Base-by-base conservation (phyloP, 306 rosid genomes). In the Urtica urens region DNA sequence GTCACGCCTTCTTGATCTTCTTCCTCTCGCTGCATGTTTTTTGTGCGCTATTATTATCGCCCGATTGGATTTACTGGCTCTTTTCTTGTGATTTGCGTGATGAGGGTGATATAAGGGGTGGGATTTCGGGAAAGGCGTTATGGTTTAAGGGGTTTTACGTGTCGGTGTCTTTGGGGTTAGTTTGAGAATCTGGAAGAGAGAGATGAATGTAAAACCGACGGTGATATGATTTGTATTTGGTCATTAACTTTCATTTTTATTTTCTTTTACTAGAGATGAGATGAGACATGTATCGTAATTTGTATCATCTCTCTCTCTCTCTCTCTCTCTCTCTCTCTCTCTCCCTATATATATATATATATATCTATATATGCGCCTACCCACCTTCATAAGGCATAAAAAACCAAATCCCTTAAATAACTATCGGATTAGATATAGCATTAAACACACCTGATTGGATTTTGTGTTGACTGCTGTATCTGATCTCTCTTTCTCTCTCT, bases 221-320 rank as follows among this genome's bases (percentile, higher is more conserved):
- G 79, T 66, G 49, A 57, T 35, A 3, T 35, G 40, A n/a, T 35
- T 4, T 35, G n/a, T 35, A 35, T 35, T 9, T 35, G 40, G n/a
- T 13, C 40, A 10, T 3, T 7, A 7, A 35, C 4, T 35, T 13
- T 10, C n/a, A 13, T 35, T 7, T 8, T 31, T 8, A 35, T 35
- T 16, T 35, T 23, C 59, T 66, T 76, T 68, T 65, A 69, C 50
- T n/a, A n/a, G n/a, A n/a, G n/a, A n/a, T n/a, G n/a, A n/a, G n/a
- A 42, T 41, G 46, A n/a, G 39, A 10, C 6, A 19, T 46, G 25
- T 25, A 25, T 46, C 50, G 41, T 45, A 42, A n/a, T n/a, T 60
- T 67, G 19, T 54, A 49, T 4, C 4, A 28, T 62, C 15, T 17
- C 17, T n/a, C n/a, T n/a, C n/a, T n/a, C n/a, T n/a, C n/a, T n/a